phyloP scores from a whole-genome alignment of 257 asterid species.

The Agastache rugosa region DNA sequence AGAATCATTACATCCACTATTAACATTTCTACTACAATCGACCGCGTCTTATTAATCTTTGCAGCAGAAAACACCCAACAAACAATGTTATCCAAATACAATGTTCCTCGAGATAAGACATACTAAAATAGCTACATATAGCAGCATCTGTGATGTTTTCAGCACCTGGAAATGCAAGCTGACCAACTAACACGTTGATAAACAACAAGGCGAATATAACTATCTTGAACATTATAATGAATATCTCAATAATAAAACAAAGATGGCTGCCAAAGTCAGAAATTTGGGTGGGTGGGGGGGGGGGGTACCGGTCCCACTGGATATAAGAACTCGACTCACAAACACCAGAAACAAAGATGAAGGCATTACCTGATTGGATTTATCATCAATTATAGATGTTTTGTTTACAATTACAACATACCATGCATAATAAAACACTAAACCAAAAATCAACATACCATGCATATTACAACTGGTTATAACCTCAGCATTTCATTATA shows the following conservation, averaged over 20 bases:
- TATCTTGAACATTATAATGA: not conserved
- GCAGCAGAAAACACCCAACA: not conserved
- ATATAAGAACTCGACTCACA: not conserved
- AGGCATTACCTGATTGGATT: not conserved
- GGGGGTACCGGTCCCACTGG: not conserved
- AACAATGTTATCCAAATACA: not conserved
- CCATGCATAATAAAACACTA: not conserved
- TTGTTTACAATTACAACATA: not conserved
- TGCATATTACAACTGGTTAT: slow-evolving; percentile 2
- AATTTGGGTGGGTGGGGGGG: too few relatives aligned
- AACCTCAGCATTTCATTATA: not conserved
- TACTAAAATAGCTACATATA: not conserved
- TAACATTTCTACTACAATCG: not conserved
- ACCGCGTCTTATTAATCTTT: not conserved
- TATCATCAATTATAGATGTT: not conserved
- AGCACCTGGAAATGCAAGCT: slow-evolving; percentile 7
- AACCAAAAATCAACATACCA: too few relatives aligned
- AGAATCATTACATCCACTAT: not conserved
- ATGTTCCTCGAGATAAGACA: not conserved
- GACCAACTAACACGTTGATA: not conserved
- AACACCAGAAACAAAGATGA: not conserved
- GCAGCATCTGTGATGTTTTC: not conserved
- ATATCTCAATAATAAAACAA: not conserved
- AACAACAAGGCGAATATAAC: not conserved
- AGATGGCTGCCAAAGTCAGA: not conserved